A percentile compares a stretch with the other conserved stretches of the same genome.
phyloP scores from a whole-genome alignment of 768 basidiomycete species.

The Pleurotus salmoneostramineus region DNA sequence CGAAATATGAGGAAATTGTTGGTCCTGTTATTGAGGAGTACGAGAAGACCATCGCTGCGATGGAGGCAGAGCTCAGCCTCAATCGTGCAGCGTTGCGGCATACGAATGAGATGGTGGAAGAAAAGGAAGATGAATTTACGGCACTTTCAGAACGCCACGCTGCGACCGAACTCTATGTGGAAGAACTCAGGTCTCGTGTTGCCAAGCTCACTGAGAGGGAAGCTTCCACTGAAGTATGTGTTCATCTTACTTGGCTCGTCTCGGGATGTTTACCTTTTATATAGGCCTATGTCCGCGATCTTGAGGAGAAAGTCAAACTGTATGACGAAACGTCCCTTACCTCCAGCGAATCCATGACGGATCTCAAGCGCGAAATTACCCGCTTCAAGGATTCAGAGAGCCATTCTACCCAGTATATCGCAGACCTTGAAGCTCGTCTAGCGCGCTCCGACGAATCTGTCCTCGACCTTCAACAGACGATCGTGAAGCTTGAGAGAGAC shows the following conservation, averaged over 20 bases:
- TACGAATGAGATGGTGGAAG: slow-evolving; percentile 90
- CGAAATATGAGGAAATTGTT: slow-evolving; percentile 88
- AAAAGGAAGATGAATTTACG: slow-evolving; percentile 80
- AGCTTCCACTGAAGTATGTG: slow-evolving; percentile 81
- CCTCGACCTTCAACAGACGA: slow-evolving; percentile 58
- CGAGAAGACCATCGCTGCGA: slow-evolving; percentile 92
- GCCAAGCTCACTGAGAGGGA: slow-evolving; percentile 86
- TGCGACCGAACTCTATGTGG: slow-evolving; percentile 81
- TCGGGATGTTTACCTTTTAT: slow-evolving; percentile 13
- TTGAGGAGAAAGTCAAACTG: slow-evolving; percentile 87
- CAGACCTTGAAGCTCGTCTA: slow-evolving; percentile 81
- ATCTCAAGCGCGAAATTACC: slow-evolving; percentile 79
- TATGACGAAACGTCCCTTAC: slow-evolving; percentile 77
- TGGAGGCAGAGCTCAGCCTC: slow-evolving; percentile 89
- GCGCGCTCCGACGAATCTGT: slow-evolving; percentile 77
- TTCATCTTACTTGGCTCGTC: neutral
- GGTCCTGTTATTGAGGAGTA: slow-evolving; percentile 99
- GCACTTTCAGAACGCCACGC: slow-evolving; percentile 65
- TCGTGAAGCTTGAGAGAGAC: slow-evolving; percentile 77
- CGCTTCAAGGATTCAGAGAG: slow-evolving; percentile 74
- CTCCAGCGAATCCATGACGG: slow-evolving; percentile 75
- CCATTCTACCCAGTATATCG: slow-evolving; percentile 73
- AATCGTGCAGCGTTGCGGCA: slow-evolving; percentile 84
- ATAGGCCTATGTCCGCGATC: slow-evolving; percentile 88
- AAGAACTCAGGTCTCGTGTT: slow-evolving; percentile 78